Conservation (phyloP, 2,329 filamentous ascomycete species). For the Pseudopyricularia javanii region DNA sequence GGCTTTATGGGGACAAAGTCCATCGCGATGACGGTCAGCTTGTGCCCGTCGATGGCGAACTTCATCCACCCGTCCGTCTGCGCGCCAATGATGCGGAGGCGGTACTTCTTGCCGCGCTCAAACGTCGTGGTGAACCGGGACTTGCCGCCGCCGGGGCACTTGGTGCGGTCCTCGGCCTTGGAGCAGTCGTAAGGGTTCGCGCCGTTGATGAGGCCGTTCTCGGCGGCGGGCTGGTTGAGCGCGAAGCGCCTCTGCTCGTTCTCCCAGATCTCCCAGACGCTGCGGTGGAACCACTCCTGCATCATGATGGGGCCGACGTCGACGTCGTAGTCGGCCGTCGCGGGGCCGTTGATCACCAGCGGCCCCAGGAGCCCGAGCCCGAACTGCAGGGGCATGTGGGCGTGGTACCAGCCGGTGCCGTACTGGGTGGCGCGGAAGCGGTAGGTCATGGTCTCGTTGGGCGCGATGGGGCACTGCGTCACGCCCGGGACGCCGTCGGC, state of each 20-base stretch:
- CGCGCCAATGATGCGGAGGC: slow-evolving; percentile 37
- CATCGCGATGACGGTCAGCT: slow-evolving; percentile 34
- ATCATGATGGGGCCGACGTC: slow-evolving; percentile 38
- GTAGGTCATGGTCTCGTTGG: slow-evolving; percentile 20
- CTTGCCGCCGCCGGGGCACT: slow-evolving; percentile 16
- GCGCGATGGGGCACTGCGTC: slow-evolving; percentile 27
- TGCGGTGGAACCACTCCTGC: slow-evolving; percentile 36
- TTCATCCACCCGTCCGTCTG: slow-evolving; percentile 36
- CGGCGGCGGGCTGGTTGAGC: slow-evolving; percentile 12
- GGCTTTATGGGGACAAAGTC: slow-evolving; percentile 40
- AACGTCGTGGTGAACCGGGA: slow-evolving; percentile 21
- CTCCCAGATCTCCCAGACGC: slow-evolving; percentile 12
- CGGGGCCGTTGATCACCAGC: slow-evolving; percentile 32
- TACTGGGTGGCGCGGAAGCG: slow-evolving; percentile 22
- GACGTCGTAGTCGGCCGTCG: slow-evolving; percentile 28
- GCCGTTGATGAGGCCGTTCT: slow-evolving; percentile 34
- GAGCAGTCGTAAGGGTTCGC: slow-evolving; percentile 15
- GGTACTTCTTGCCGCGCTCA: slow-evolving; percentile 27
- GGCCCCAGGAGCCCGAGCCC: slow-evolving; percentile 36
- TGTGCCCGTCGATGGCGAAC: slow-evolving; percentile 35
- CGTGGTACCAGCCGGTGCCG: slow-evolving; percentile 30
- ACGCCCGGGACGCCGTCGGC: slow-evolving; percentile 30
- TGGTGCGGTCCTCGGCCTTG: slow-evolving; percentile 5
- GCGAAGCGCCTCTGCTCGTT: slow-evolving; percentile 14
- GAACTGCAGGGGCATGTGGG: slow-evolving; percentile 33